A percentile compares a stretch with the other conserved stretches of the same genome.
Conservation (phyloP, 2,329 filamentous ascomycete species). For the Huntiella abstrusa region DNA sequence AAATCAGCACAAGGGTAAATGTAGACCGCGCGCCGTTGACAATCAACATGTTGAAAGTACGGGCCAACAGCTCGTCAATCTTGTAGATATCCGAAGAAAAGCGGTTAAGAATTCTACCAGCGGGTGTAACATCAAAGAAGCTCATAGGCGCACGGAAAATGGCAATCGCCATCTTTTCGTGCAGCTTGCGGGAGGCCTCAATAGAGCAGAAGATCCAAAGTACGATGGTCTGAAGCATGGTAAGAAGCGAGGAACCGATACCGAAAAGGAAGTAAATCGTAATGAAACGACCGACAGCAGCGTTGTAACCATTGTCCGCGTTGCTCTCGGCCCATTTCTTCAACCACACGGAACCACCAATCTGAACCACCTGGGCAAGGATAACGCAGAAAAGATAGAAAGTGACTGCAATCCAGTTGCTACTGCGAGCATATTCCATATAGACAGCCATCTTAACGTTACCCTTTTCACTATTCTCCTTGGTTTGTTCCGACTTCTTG, state of each 20-base stretch:
- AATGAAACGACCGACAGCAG: conserved; percentile 70
- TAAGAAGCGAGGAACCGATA: conserved; percentile 64
- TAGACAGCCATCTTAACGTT: conserved; percentile 98
- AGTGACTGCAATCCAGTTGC: conserved; percentile 66
- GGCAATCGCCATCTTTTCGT: conserved; percentile 91
- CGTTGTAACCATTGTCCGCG: conserved; percentile 45
- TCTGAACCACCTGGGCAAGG: conserved; percentile 61
- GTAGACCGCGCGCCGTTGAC: conserved; percentile 53
- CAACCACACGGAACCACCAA: conserved; percentile 79
- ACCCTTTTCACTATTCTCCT: conserved; percentile 81
- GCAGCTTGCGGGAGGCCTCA: conserved; percentile 89
- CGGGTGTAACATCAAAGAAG: conserved; percentile 94
- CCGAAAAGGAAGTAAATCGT: conserved; percentile 93
- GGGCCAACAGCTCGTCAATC: conserved; percentile 82
- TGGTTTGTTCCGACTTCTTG: conserved; percentile 59
- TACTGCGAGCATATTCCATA: conserved; percentile 81
- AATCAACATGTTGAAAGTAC: conserved; percentile 95
- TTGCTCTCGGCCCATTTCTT: conserved; percentile 84
- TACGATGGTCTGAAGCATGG: conserved; percentile 81
- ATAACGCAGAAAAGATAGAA: conserved; percentile 65
- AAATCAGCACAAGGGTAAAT: conserved; percentile 79
- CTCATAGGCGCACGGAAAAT: conserved; percentile 97
- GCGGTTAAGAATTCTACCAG: conserved; percentile 87
- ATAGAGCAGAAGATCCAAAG: conserved; percentile 99
- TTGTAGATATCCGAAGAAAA: conserved; percentile 75